Conservation (phyloP, 768 basidiomycete species). For the Leccinum aurantiacum region DNA sequence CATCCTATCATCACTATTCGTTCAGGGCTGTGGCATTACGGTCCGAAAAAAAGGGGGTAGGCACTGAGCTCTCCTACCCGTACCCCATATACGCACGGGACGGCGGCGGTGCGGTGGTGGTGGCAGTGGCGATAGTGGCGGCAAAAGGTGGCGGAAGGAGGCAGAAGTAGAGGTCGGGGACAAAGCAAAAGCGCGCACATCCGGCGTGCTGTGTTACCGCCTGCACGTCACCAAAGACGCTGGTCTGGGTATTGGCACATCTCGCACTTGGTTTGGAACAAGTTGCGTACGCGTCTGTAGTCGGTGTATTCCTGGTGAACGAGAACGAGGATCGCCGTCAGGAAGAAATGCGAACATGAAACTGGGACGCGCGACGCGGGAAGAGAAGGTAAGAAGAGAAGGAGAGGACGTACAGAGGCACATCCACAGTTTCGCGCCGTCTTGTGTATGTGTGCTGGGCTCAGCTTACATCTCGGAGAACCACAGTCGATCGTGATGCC, state of each 20-base stretch:
- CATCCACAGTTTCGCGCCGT: slow-evolving; percentile 60
- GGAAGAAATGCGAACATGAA: neutral
- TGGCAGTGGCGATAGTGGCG: slow-evolving; percentile 1
- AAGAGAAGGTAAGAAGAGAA: neutral
- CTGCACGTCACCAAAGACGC: slow-evolving; percentile 18
- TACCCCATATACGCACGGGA: neutral
- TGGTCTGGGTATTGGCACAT: slow-evolving; percentile 43
- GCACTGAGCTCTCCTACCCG: neutral
- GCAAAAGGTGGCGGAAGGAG: slow-evolving; percentile 7
- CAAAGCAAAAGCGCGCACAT: neutral
- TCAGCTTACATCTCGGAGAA: slow-evolving; percentile 49
- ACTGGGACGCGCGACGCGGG: neutral
- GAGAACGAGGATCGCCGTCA: neutral
- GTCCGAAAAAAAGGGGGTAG: neutral
- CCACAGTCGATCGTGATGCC: slow-evolving; percentile 60
- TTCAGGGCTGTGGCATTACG: neutral
- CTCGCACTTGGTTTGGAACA: slow-evolving; percentile 68
- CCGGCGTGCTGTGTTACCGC: neutral
- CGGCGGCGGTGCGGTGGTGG: neutral
- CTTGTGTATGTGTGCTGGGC: slow-evolving; percentile 58
- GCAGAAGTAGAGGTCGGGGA: neutral
- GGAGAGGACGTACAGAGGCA: slow-evolving; percentile 34
- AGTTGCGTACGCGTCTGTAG: slow-evolving; percentile 56
- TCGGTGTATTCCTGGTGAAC: slow-evolving; percentile 40
- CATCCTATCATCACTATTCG: neutral